Percentiles rank a stretch among this genome's conserved stretches.
Conservation (phyloP, 1,139 yeast species). For the Geotrichum candidum region DNA sequence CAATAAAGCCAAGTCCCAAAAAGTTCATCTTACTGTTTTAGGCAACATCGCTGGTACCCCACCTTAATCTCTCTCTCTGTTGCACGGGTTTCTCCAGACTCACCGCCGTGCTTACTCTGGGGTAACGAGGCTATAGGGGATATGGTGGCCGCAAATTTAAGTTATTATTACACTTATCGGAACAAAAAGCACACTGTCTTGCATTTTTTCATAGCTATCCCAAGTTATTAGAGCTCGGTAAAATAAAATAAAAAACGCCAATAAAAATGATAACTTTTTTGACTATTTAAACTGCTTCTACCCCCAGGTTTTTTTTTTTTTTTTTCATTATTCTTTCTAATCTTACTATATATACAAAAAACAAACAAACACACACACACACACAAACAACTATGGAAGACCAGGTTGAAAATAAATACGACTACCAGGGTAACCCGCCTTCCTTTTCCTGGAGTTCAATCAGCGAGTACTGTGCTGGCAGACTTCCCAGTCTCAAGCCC, state of each 20-base stretch:
- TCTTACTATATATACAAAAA: background rate
- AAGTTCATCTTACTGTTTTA: background rate
- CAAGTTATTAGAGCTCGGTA: background rate
- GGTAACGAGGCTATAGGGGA: background rate
- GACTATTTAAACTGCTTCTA: background rate
- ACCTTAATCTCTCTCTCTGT: background rate
- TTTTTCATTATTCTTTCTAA: no score
- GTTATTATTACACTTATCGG: background rate
- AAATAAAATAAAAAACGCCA: background rate
- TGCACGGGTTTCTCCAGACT: background rate
- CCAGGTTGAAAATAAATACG: background rate
- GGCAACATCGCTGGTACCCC: background rate
- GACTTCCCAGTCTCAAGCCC: slow-evolving; percentile 43
- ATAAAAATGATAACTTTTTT: background rate
- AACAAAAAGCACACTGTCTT: background rate
- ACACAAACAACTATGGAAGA: background rate
- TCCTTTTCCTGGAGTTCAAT: slow-evolving; percentile 28
- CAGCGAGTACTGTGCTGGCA: slow-evolving; percentile 35
- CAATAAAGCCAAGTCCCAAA: background rate
- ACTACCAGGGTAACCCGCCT: slow-evolving; percentile 4
- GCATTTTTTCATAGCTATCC: background rate
- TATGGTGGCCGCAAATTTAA: background rate
- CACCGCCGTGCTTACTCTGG: background rate
- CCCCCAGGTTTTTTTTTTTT: background rate
- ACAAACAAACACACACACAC: background rate